Conservation (phyloP, 2,329 filamentous ascomycete genomes). For the Neonectria punicea region DNA sequence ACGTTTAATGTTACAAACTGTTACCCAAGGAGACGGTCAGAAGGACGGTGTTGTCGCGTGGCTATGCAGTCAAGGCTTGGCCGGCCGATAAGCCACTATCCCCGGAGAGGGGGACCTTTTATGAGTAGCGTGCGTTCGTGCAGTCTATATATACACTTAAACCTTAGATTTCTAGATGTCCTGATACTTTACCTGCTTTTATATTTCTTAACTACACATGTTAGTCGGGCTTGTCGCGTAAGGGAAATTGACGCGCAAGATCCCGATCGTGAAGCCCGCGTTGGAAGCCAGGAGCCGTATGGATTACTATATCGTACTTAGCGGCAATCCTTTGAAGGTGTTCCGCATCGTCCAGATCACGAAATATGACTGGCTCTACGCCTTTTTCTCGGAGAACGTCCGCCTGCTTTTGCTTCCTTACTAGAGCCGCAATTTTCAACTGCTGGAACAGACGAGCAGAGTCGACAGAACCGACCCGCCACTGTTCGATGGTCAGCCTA, state of each 20-base stretch:
- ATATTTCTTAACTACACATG: no score
- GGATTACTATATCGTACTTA: constrained; percentile 18
- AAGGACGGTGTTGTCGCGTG: neutral
- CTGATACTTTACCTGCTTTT: no score
- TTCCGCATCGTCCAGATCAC: constrained; percentile 13
- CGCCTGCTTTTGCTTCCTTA: constrained; percentile 17
- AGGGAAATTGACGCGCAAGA: neutral
- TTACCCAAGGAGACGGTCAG: neutral
- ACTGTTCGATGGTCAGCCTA: neutral
- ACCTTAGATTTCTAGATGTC: neutral
- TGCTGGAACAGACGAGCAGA: constrained; percentile 6
- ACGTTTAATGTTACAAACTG: neutral
- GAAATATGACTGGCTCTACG: constrained; percentile 7
- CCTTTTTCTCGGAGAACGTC: constrained; percentile 1
- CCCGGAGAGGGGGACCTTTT: neutral
- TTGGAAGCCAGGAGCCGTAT: constrained; percentile 20
- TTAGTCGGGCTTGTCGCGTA: no score
- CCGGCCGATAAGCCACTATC: no score
- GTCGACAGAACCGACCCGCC: constrained; percentile 25
- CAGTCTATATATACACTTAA: no score
- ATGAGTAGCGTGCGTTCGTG: neutral
- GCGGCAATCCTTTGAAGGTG: constrained; percentile 3
- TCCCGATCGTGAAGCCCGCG: no score
- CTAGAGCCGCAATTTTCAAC: constrained; percentile 12
- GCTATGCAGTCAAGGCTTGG: neutral